Percentiles rank a stretch among this genome's conserved stretches.
Conservation (phyloP, 768 basidiomycete genomes). For the Tremella mesenterica region DNA sequence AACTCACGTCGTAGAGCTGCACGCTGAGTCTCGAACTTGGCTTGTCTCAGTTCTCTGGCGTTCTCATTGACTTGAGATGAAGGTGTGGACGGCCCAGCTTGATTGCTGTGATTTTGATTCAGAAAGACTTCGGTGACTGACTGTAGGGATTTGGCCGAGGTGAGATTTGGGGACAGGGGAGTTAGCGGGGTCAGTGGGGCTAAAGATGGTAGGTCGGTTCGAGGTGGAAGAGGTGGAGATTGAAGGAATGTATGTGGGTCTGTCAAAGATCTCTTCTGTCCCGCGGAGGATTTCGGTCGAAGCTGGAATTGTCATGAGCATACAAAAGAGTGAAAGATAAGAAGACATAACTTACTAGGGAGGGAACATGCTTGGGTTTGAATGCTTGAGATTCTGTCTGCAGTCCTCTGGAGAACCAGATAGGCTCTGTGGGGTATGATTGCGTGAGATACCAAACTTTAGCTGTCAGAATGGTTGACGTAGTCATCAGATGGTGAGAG, state of each 20-base stretch:
- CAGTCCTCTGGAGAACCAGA: not conserved
- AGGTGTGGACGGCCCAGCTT: no score
- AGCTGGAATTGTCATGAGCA: not conserved
- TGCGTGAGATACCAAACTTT: not conserved
- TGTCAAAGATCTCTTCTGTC: not conserved
- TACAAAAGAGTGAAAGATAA: not conserved
- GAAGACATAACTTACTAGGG: not conserved
- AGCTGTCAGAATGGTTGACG: no score
- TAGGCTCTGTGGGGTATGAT: not conserved
- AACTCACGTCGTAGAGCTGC: constrained; percentile 12
- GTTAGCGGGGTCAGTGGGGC: no score
- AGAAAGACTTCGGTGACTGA: not conserved
- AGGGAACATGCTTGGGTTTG: not conserved
- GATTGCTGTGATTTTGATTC: not conserved
- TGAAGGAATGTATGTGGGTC: not conserved
- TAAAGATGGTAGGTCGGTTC: not conserved
- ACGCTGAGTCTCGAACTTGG: constrained; percentile 8
- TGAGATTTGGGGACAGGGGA: not conserved
- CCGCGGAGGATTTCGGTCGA: not conserved
- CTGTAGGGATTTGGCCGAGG: not conserved
- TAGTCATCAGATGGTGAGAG: no score
- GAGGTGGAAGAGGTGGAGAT: not conserved
- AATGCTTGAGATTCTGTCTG: not conserved
- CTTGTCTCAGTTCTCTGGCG: no score
- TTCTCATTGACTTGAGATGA: no score